Percentiles rank a stretch among this genome's conserved stretches.
Conservation (phyloP, 1,139 yeast species). For the Zygosaccharomyces pseudobailii region DNA sequence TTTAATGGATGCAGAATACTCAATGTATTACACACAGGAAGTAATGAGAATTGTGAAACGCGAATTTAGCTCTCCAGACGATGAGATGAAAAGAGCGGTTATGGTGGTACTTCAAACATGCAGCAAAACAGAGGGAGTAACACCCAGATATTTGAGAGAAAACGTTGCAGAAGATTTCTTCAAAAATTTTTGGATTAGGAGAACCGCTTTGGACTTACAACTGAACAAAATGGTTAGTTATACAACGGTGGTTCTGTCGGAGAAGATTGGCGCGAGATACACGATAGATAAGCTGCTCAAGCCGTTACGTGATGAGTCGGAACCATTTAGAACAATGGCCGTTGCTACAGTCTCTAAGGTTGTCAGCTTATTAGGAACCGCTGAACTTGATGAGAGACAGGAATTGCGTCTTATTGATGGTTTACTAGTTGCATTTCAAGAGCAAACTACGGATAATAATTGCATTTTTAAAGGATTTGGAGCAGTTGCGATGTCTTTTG, state of each 20-base stretch:
- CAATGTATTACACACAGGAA: constrained; percentile 73
- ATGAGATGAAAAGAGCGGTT: constrained; percentile 79
- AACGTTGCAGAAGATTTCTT: constrained; percentile 63
- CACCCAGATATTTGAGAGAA: constrained; percentile 42
- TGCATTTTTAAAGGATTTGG: constrained; percentile 63
- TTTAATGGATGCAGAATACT: constrained; percentile 78
- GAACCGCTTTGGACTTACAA: constrained; percentile 56
- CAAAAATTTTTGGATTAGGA: constrained; percentile 71
- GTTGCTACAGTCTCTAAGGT: constrained; percentile 60
- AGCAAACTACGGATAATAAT: constrained; percentile 55
- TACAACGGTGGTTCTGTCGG: constrained; percentile 65
- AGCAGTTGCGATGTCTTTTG: constrained; percentile 60
- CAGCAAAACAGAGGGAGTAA: constrained; percentile 48
- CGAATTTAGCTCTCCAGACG: constrained; percentile 80
- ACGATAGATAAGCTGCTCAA: constrained; percentile 55
- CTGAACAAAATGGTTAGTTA: constrained; percentile 61
- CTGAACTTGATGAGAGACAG: constrained; percentile 50
- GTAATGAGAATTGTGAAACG: constrained; percentile 61
- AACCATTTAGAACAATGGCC: constrained; percentile 73
- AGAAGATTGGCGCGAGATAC: constrained; percentile 60
- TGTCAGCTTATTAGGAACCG: constrained; percentile 41
- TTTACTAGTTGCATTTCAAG: constrained; percentile 76
- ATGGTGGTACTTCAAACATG: constrained; percentile 58
- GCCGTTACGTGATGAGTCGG: constrained; percentile 76
- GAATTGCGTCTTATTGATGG: constrained; percentile 79